Conservation (phyloP, 805 yeast genomes). For the Wickerhamiella australiensis region DNA sequence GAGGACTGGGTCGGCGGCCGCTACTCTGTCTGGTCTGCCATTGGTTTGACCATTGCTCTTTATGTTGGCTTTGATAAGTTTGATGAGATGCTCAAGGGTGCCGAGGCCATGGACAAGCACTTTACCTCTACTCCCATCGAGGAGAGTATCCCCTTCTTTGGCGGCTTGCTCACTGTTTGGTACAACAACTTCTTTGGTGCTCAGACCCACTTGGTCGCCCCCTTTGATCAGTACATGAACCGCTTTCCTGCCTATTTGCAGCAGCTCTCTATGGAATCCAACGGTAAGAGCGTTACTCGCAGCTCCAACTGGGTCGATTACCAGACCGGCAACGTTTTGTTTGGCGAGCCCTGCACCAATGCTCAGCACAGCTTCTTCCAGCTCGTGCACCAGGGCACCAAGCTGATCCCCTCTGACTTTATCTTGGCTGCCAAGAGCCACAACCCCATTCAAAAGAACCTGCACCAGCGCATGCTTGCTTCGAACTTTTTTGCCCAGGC, state of each 20-base stretch:
- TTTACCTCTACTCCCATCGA: conserved; percentile 74
- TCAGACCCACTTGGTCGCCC: conserved; percentile 96
- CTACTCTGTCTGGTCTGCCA: conserved; percentile 99
- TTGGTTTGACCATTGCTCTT: conserved; percentile 89
- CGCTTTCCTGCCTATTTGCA: conserved; percentile 99
- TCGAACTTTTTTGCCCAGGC: conserved; percentile 98
- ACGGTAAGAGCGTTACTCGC: conserved; percentile 95
- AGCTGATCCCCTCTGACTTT: conserved; percentile 93
- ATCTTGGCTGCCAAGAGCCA: conserved; percentile 94
- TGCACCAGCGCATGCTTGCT: conserved; percentile 97
- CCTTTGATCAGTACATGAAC: conserved; percentile 97
- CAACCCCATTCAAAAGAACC: conserved; percentile 87
- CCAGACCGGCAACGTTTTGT: conserved; percentile 89
- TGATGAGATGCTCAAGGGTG: conserved; percentile 86
- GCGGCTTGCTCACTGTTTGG: conserved; percentile 94
- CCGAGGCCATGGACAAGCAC: conserved; percentile 92
- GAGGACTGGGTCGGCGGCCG: conserved; percentile 99
- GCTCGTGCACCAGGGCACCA: conserved; percentile 97
- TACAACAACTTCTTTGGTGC: conserved; percentile 97
- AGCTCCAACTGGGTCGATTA: conserved; percentile 82
- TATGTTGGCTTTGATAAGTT: conserved; percentile 94
- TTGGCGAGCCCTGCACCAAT: conserved; percentile 98
- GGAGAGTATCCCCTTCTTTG: conserved; percentile 82
- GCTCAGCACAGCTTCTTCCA: conserved; percentile 99
- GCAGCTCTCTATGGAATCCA: conserved; percentile 97